Conservation (phyloP, 2,329 filamentous ascomycete genomes). For the Sclerotinia trifoliorum region DNA sequence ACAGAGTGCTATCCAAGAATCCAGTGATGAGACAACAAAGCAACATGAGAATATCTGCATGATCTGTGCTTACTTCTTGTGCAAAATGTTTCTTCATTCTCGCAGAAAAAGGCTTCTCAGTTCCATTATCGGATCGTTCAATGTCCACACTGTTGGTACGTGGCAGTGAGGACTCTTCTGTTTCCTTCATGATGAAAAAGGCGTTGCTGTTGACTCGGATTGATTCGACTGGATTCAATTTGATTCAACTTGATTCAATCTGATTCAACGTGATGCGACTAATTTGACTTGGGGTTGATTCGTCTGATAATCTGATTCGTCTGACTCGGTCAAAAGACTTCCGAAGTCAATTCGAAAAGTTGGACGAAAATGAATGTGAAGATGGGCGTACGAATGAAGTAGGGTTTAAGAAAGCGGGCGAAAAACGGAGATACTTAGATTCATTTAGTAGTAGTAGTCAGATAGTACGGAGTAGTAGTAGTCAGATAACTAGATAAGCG, state of each 20-base stretch:
- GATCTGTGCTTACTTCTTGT: constrained; percentile 20
- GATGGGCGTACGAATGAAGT: background rate
- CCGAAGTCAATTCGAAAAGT: background rate
- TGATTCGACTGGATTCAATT: too few relatives aligned
- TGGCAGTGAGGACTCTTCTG: constrained; percentile 1
- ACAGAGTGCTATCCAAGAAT: constrained; percentile 65
- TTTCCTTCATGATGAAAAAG: constrained; percentile 3
- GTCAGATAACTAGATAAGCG: background rate
- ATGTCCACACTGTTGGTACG: constrained; percentile 5
- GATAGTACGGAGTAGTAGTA: too few relatives aligned
- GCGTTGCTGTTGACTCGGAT: too few relatives aligned
- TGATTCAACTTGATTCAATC: too few relatives aligned
- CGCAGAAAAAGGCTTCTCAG: background rate
- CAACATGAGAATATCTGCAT: constrained; percentile 46
- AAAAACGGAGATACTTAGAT: background rate
- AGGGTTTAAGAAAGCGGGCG: background rate
- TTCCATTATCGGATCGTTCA: background rate
- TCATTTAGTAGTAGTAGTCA: background rate
- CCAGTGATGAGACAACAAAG: constrained; percentile 75
- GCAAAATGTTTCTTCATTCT: constrained; percentile 11
- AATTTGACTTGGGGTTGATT: too few relatives aligned
- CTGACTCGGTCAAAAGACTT: background rate
- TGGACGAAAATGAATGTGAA: background rate
- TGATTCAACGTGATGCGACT: too few relatives aligned
- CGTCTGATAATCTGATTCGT: background rate